Percentiles rank a stretch among this genome's conserved stretches.
phyloP scores from a whole-genome alignment of 2,329 filamentous ascomycete species.

The Sordariomycetes sp. region DNA sequence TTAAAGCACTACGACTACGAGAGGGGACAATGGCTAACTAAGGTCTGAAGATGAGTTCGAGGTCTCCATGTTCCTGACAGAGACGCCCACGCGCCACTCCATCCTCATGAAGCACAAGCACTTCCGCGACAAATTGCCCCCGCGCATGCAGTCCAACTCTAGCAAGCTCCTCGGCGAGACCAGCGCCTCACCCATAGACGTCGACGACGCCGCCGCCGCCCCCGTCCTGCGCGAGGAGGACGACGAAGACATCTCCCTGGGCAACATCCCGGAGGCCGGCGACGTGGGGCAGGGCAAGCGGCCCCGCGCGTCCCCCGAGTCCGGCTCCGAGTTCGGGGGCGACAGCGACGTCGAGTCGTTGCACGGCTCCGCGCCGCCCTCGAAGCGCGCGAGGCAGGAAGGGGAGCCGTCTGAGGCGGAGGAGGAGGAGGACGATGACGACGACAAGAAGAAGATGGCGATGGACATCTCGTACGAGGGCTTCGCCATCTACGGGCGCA shows the following conservation, averaged over 20 bases:
- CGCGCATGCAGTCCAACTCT: slow-evolving; percentile 49
- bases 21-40: background rate
- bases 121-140: slow-evolving; percentile 48
- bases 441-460: slow-evolving; percentile 87
- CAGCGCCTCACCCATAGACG: slow-evolving; percentile 40
- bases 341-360: slow-evolving; percentile 23
- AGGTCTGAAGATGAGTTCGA: slow-evolving; percentile 72
- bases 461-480: slow-evolving; percentile 87
- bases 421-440: slow-evolving; percentile 51
- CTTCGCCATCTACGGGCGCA: slow-evolving; percentile 89
- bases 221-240: slow-evolving; percentile 44
- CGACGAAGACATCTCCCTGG: slow-evolving; percentile 42
- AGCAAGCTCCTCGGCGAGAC: slow-evolving; percentile 47
- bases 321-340: slow-evolving; percentile 9
- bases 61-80: slow-evolving; percentile 85
- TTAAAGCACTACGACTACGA: background rate
- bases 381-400: slow-evolving; percentile 12
- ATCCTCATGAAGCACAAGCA: slow-evolving; percentile 78
- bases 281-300: slow-evolving; percentile 11
- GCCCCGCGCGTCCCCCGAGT: slow-evolving; percentile 9
- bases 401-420: slow-evolving; percentile 19
- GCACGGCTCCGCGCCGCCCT: slow-evolving; percentile 19
- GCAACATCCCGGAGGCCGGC: slow-evolving; percentile 40
- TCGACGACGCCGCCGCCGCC: slow-evolving; percentile 29
- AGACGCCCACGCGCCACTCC: slow-evolving; percentile 75